These are phyloP conservation scores for Emmonsia crescens DNA, from an alignment of 2,329 filamentous ascomycete species.

Conservation along the genomic window DNA sequence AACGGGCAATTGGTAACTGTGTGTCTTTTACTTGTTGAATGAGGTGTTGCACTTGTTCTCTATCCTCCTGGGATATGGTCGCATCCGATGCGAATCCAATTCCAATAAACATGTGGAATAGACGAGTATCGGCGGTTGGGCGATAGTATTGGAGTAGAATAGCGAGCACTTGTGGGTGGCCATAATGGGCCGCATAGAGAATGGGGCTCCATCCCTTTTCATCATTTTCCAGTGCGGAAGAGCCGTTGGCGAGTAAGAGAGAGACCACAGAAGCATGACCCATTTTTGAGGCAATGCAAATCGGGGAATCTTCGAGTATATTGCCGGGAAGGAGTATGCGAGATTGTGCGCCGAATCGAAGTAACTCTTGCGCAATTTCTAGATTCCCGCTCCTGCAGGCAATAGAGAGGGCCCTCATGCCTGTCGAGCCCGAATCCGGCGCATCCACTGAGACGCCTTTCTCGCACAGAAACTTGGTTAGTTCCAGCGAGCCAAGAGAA, in stretches of 20 bases:
- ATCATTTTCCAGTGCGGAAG: slow-evolving; percentile 25
- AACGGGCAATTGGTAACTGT: not conserved
- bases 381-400: slow-evolving; percentile 25
- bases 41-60: slow-evolving; percentile 1
- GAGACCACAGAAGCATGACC: slow-evolving; percentile 25
- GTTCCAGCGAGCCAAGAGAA: slow-evolving; percentile 18
- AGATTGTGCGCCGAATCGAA: slow-evolving; percentile 24
- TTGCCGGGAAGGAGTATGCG: slow-evolving; percentile 18
- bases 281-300: slow-evolving; percentile 27
- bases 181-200: slow-evolving; percentile 29
- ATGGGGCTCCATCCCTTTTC: slow-evolving; percentile 29
- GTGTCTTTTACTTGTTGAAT: not conserved
- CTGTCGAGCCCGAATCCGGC: slow-evolving; percentile 20
- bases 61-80: slow-evolving; percentile 16
- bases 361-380: slow-evolving; percentile 24
- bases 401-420: slow-evolving; percentile 27
- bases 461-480: slow-evolving; percentile 25
- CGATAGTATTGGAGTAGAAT: slow-evolving; percentile 21
- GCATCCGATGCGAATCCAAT: slow-evolving; percentile 19
- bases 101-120: slow-evolving; percentile 1
- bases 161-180: slow-evolving; percentile 25
- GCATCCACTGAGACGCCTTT: slow-evolving; percentile 21
- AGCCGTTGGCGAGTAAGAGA: slow-evolving; percentile 24
- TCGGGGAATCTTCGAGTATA: slow-evolving; percentile 27
- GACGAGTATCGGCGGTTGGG: slow-evolving; percentile 10